Percentiles rank a stretch among this genome's conserved stretches.
These are phyloP conservation scores for Penicillium sp. DNA, from an alignment of 2,329 filamentous ascomycete genomes.

Conservation along the genomic window DNA sequence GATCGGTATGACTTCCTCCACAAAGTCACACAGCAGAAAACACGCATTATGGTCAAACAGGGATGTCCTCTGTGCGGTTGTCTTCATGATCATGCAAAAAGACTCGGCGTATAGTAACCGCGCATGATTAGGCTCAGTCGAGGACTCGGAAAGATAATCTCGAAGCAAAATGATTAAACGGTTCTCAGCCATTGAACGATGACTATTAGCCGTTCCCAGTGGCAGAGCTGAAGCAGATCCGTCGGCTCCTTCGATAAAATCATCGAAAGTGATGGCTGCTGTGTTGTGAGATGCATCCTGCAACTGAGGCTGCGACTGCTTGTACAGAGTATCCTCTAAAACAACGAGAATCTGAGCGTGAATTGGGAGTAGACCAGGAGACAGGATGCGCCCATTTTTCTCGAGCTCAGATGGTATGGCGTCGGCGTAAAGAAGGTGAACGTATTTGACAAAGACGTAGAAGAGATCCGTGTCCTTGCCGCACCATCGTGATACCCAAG, in stretches of 20 bases:
- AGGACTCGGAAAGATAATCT: slow-evolving; percentile 73
- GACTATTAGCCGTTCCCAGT: slow-evolving; percentile 70
- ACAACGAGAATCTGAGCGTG: slow-evolving; percentile 81
- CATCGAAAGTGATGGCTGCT: slow-evolving; percentile 67
- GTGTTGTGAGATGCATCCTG: slow-evolving; percentile 51
- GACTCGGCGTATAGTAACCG: slow-evolving; percentile 76
- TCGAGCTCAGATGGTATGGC: slow-evolving; percentile 64
- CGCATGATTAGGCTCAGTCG: slow-evolving; percentile 57
- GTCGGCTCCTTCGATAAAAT: slow-evolving; percentile 68
- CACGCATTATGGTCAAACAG: slow-evolving; percentile 82
- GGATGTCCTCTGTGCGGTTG: slow-evolving; percentile 74
- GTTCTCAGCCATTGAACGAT: slow-evolving; percentile 86
- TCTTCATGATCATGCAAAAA: slow-evolving; percentile 74
- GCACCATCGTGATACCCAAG: slow-evolving; percentile 84
- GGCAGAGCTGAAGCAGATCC: slow-evolving; percentile 67
- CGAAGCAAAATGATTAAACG: slow-evolving; percentile 80
- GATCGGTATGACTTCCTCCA: slow-evolving; percentile 78
- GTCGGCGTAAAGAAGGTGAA: slow-evolving; percentile 77
- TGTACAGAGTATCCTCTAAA: slow-evolving; percentile 82
- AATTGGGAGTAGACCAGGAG: slow-evolving; percentile 78
- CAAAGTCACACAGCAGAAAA: slow-evolving; percentile 87
- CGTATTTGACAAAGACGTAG: slow-evolving; percentile 90
- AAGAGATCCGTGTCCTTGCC: slow-evolving; percentile 88
- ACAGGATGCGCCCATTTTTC: slow-evolving; percentile 63
- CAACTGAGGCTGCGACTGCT: slow-evolving; percentile 61